Conservation (phyloP, 1,139 yeast species). For the Torulaspora globosa region DNA sequence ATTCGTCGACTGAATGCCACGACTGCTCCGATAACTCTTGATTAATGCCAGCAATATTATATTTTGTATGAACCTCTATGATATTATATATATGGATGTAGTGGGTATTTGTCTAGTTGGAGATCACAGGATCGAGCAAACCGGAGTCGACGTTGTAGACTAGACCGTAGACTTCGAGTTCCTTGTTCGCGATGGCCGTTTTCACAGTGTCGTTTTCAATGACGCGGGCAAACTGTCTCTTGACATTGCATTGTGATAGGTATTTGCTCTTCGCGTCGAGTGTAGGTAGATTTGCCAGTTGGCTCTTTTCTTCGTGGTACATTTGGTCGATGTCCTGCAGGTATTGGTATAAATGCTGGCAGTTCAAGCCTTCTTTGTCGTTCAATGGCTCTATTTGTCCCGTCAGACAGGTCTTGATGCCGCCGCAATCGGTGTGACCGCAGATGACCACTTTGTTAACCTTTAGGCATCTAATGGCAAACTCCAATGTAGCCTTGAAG, state of each 20-base stretch:
- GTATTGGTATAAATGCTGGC: slow-evolving; percentile 36
- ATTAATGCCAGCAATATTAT: slow-evolving; percentile 1
- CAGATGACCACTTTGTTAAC: slow-evolving; percentile 82
- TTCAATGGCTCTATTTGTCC: slow-evolving; percentile 55
- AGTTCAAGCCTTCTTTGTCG: slow-evolving; percentile 39
- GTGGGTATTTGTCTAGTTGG: not conserved
- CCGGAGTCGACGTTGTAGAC: slow-evolving; percentile 86
- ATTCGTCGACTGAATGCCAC: not conserved
- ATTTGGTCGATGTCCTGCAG: slow-evolving; percentile 51
- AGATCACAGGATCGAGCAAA: slow-evolving; percentile 41
- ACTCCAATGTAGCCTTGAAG: slow-evolving; percentile 79
- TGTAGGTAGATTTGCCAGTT: slow-evolving; percentile 37
- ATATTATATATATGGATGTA: not conserved
- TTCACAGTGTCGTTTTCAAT: slow-evolving; percentile 69
- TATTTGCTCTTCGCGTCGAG: slow-evolving; percentile 45
- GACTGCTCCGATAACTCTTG: not conserved
- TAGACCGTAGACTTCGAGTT: slow-evolving; percentile 84
- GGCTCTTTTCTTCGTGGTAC: slow-evolving; percentile 34
- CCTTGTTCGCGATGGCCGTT: slow-evolving; percentile 63
- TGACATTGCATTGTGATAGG: slow-evolving; percentile 78
- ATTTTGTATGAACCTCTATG: not conserved
- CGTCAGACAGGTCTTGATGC: slow-evolving; percentile 80
- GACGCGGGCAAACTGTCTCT: slow-evolving; percentile 49
- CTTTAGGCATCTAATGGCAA: slow-evolving; percentile 82
- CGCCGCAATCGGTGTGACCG: slow-evolving; percentile 99